Evolutionary conservation across 768 basidiomycete species (phyloP), one percentile per base, ranked within the genome.

Genomic region (Leccinum olivaceopallidum): DNA sequence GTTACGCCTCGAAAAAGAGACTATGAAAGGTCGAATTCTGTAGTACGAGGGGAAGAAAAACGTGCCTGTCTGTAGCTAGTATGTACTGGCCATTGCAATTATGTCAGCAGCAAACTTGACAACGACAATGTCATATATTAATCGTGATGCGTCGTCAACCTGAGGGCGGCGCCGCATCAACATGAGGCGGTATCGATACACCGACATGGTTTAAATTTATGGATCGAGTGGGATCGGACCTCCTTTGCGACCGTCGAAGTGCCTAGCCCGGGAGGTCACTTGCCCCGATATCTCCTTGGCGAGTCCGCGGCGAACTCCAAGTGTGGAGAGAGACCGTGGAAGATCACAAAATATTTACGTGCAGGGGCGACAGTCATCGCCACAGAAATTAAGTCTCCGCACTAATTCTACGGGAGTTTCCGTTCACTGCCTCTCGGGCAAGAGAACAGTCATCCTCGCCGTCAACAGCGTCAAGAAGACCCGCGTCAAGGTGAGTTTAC

Each of bases 401-500:
- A n/a, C 34, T 4, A 74, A 73, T 56, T 24, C 53, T 16, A 37
- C 62, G 73, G 74, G 32, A 63, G 22, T 63, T 71, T n/a, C 73
- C 73, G 73, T n/a, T 22, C 20, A 18, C 54, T 47, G 48, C 24
- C 55, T 57, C 52, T 55, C 28, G 24, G 30, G 42, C 9, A 57
- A 1, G 36, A 10, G 9, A 36, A 51, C 57, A 51, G 50, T 16
- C 59, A 58, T 63, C 62, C 59, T 69, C 66, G 61, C 53, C 14
- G 57, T 65, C 65, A 55, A 66, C 71, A 71, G 64, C 66, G 71
- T 73, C 73, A 58, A 71, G 70, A 69, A 65, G 60, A 59, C 67
- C 71, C 65, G 37, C 71, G 63, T 71, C 74, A 69, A 75, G 72
- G 73, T 74, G 59, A 54, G 73, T 74, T 63, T 57, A 16, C 24